Base-by-base conservation (phyloP, 129 eudicot genomes). In the Rutidosis leptorrhynchoides region DNA sequence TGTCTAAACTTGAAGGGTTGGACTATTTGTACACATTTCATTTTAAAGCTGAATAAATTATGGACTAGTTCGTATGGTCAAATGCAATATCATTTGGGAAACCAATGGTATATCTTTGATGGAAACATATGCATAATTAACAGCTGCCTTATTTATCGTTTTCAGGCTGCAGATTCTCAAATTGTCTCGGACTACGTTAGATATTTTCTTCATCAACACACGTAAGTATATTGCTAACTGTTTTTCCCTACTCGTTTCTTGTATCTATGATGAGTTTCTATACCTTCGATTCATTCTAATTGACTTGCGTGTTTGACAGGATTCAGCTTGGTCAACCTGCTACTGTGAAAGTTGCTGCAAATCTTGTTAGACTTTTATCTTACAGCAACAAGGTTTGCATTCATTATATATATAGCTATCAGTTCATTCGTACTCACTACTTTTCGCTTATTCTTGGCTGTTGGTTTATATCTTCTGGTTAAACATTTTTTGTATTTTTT, bases 281-380 rank as follows among this genome's bases (percentile, higher is more conserved):
- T 11, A 37, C 19, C 11, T 68, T 64, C 54, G 35, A 7, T 63
- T 72, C 24, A 42, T 54, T 6, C 17, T 21, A 23, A 26, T 21
- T 59, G 56, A 60, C 29, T 12, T 65, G 27, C 69, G 49, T 16
- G 9, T 49, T 59, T 20, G 35, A 49, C 81, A 94, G 97, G 82
- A 94, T 94, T 77, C 97, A 89, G 51, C 91, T 86, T 54, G 99
- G 95, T 51, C 97, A 94, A 85, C 99, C 97, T 40, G 89, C 96
- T 61, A 94, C 97, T 48, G 97, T 89, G 59, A 94, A 89, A 68
- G 99, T 94, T 84, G 95, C 97, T 43, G 97, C 99, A 43, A 94
- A 87, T 64, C 95, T 94, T 79, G 90, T 89, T 65, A 79, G 97
- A 75, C 68, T 86, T 30, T 66, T 94, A 68, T 63, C 99, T 11